Evolutionary conservation across 2,329 filamentous ascomycete species (phyloP), one percentile per base, ranked within the genome.

Genomic region (Dactylellina haptotyla): DNA sequence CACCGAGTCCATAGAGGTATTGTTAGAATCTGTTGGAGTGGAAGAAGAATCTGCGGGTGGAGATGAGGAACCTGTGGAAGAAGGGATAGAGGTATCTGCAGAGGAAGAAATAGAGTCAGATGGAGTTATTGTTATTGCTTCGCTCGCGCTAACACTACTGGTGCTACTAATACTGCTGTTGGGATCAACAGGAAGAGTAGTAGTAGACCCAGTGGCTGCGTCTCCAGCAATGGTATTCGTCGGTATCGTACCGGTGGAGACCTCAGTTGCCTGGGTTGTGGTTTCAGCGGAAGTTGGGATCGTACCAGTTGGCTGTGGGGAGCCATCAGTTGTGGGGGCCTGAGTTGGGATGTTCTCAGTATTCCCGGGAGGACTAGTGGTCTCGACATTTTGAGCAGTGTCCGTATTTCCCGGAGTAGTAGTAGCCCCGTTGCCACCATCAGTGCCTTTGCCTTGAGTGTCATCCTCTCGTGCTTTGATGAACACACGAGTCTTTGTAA

Each of bases 401-500:
- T 57, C 45, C 3, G 67, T 54, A 8, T 41, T 48, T 1, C 23
- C n/a, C n/a, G 59, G 64, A 16, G 46, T 5, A 25, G 46, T 32
- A 4, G 46, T 39, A 12, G 39, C 34, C 26, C 45, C 30, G 14
- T 28, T 46, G 8, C 37, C 48, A 26, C 54, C 48, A 18, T 73
- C 69, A 4, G 61, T 45, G n/a, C 69, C 69, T 25, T 73, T 73
- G 6, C 28, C 18, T 26, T 73, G 54, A 18, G 45, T 62, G 39
- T 66, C 61, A 41, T 73, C 69, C 32, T 73, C 61, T 50, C 54
- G 61, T 25, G 39, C 69, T 28, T 73, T 73, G 28, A 59, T 32
- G 20, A 73, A 20, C 1, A 73, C 61, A 25, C 69, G 69, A 4
- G 69, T 73, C 39, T 73, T 73, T 10, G 69, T 73, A 32, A 57